Conservation (phyloP, 106 monocot species). For the Allium cepa region DNA sequence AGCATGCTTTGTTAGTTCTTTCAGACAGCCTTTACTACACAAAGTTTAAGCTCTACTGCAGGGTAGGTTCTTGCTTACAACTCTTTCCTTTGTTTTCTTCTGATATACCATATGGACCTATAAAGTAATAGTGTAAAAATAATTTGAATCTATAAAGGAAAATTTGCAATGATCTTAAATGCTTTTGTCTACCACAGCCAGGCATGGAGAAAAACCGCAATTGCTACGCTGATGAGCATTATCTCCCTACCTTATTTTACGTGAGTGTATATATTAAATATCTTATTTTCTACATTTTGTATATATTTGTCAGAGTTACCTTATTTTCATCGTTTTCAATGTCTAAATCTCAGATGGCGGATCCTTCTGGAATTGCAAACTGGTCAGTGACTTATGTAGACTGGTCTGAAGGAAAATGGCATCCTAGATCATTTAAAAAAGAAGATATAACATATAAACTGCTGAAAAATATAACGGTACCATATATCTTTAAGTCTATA, state of each 20-base stretch:
- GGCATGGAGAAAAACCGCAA: conserved; percentile 62
- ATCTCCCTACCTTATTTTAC: conserved; percentile 81
- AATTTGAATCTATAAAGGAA: neutral
- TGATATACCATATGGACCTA: neutral
- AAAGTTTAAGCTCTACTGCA: conserved; percentile 53
- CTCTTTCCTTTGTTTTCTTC: neutral
- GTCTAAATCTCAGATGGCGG: conserved; percentile 55
- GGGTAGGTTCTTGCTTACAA: conserved; percentile 12
- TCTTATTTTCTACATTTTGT: neutral
- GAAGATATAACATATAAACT: conserved; percentile 73
- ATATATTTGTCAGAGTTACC: too few relatives aligned
- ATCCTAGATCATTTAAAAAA: conserved; percentile 78
- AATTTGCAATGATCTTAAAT: conserved; percentile 3
- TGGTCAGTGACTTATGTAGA: conserved; percentile 98
- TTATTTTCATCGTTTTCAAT: too few relatives aligned
- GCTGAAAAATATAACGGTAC: conserved; percentile 77
- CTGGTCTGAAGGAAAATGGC: conserved; percentile 99
- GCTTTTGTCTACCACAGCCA: conserved; percentile 52
- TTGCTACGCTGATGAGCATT: conserved; percentile 97
- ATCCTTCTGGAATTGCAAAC: conserved; percentile 93
- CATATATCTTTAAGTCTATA: neutral
- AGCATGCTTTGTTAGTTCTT: conserved; percentile 56
- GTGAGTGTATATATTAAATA: conserved; percentile 26
- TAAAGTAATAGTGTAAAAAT: neutral
- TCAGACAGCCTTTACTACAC: conserved; percentile 55